phyloP scores from a whole-genome alignment of 2,329 filamentous ascomycete genomes.

The Colletotrichum caudatum region DNA sequence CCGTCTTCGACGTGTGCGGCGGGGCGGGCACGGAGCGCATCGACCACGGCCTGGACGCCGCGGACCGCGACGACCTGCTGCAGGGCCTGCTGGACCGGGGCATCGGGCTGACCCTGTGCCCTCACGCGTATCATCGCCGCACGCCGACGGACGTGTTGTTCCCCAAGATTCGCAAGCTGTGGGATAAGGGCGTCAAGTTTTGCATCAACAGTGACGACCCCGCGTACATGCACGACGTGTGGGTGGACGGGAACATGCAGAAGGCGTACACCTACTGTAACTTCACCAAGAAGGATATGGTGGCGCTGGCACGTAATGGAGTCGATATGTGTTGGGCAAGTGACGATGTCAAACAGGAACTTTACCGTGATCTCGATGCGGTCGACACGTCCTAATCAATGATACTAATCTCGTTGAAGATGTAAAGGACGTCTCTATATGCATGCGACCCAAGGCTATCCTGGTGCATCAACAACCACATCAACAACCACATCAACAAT shows the following conservation, averaged over 20 bases:
- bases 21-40: slow-evolving; percentile 70
- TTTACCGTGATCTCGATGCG: slow-evolving; percentile 46
- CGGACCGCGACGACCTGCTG: slow-evolving; percentile 71
- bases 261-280: slow-evolving; percentile 56
- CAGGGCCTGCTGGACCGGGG: slow-evolving; percentile 66
- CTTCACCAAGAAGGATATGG: slow-evolving; percentile 57
- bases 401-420: neutral
- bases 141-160: slow-evolving; percentile 58
- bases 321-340: slow-evolving; percentile 62
- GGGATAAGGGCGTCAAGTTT: slow-evolving; percentile 74
- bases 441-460: too few species aligned
- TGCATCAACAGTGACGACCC: slow-evolving; percentile 81
- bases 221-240: slow-evolving; percentile 69
- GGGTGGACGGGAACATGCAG: slow-evolving; percentile 61
- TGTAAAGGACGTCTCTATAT: too few species aligned
- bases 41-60: slow-evolving; percentile 78
- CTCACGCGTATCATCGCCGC: slow-evolving; percentile 59
- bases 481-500: too few species aligned
- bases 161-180: slow-evolving; percentile 66
- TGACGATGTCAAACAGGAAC: slow-evolving; percentile 50
- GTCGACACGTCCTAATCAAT: slow-evolving; percentile 24
- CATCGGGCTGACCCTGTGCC: slow-evolving; percentile 77
- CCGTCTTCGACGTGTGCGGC: slow-evolving; percentile 48
- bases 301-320: slow-evolving; percentile 55
- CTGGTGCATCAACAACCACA: neutral